Conservation (phyloP, 352 stramenopile genomes). For the Peronospora farinosa region DNA sequence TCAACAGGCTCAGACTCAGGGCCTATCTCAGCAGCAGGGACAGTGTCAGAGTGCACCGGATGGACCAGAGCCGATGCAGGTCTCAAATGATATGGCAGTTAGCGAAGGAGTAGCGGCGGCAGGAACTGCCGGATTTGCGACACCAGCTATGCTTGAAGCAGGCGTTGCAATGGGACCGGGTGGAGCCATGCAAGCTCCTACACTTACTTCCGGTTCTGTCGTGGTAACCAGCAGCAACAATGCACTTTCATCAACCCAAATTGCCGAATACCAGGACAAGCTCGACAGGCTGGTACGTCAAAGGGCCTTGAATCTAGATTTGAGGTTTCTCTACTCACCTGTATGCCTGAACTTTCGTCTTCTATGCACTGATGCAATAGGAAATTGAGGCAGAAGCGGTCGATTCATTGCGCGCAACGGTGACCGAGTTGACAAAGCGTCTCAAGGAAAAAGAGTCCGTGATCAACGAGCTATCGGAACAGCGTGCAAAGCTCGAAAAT, state of each 20-base stretch:
- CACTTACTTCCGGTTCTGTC: conserved; percentile 18
- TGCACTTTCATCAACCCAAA: conserved; percentile 38
- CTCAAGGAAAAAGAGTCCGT: conserved; percentile 86
- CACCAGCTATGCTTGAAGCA: conserved; percentile 23
- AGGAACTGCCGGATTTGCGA: conserved; percentile 20
- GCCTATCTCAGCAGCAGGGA: conserved; percentile 13
- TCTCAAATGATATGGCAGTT: conserved; percentile 28
- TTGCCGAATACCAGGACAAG: conserved; percentile 69
- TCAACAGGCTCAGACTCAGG: conserved; percentile 17
- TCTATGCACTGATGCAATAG: conserved; percentile 9
- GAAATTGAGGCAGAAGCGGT: conserved; percentile 57
- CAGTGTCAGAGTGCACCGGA: conserved; percentile 24
- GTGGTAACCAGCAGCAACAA: conserved; percentile 41
- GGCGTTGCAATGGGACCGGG: conserved; percentile 19
- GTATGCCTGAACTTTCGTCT: not conserved
- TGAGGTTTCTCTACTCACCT: conserved; percentile 10
- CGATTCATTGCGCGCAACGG: conserved; percentile 74
- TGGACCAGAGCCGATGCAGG: conserved; percentile 39
- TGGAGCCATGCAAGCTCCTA: conserved; percentile 25
- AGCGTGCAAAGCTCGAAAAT: conserved; percentile 83
- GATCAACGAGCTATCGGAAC: conserved; percentile 84
- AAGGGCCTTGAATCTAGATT: conserved; percentile 3
- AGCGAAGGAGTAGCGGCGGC: conserved; percentile 11
- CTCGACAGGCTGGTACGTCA: conserved; percentile 57
- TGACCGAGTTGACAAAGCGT: conserved; percentile 71